Evolutionary conservation across 1,139 yeast species (phyloP).

Genomic region (Saccharomycopsis crataegensis): DNA sequence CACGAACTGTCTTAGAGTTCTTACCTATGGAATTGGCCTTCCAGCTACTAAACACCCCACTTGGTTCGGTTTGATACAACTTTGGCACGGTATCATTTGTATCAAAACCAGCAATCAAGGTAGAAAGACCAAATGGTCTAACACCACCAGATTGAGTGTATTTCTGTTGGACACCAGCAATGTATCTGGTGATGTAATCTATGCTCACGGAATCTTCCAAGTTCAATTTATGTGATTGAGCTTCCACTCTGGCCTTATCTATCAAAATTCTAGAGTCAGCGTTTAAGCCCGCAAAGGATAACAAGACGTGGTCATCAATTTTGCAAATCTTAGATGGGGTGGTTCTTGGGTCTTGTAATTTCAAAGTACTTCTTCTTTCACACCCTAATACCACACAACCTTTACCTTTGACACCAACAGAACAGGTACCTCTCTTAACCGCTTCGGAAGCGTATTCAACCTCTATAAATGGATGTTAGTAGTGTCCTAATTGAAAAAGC

Average conservation of each 20-base stretch:
- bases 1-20: slow-evolving; percentile 90
- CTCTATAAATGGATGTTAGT: slow-evolving; percentile 40
- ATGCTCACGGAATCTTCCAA: slow-evolving; percentile 90
- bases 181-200: slow-evolving; percentile 87
- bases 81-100: slow-evolving; percentile 73
- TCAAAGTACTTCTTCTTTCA: slow-evolving; percentile 91
- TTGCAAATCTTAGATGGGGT: slow-evolving; percentile 92
- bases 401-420: slow-evolving; percentile 92
- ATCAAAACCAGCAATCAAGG: slow-evolving; percentile 93
- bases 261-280: slow-evolving; percentile 95
- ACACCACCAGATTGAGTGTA: slow-evolving; percentile 99
- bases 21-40: slow-evolving; percentile 97
- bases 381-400: slow-evolving; percentile 90
- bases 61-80: slow-evolving; percentile 92
- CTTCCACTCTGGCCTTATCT: slow-evolving; percentile 94
- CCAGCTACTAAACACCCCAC: slow-evolving; percentile 99
- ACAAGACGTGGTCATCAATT: slow-evolving; percentile 81
- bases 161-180: slow-evolving; percentile 95
- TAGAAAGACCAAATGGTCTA: slow-evolving; percentile 91
- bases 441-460: slow-evolving; percentile 98
- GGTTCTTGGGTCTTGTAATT: slow-evolving; percentile 92
- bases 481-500: slow-evolving; percentile 8
- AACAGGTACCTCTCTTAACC: slow-evolving; percentile 96
- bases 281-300: slow-evolving; percentile 95
- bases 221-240: slow-evolving; percentile 91